Base-by-base conservation (phyloP, 768 basidiomycete species). In the Mycena amicta region DNA sequence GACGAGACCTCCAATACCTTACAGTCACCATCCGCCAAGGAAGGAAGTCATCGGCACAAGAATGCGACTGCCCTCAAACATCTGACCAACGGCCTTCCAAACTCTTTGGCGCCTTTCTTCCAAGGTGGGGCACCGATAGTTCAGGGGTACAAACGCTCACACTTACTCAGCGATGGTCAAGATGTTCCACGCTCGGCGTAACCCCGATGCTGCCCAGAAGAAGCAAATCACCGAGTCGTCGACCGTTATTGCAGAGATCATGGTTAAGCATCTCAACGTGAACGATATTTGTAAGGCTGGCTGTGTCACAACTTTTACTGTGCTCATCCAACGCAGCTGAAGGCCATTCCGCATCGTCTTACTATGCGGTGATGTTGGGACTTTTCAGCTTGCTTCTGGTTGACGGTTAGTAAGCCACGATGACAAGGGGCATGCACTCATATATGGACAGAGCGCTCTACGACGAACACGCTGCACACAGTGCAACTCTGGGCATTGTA, bases 11-110 rank as follows among this genome's bases (percentile, higher is more conserved):
- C 25, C 27, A 12, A 29, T 4, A 25, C 51, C 22, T 37, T 31
- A 12, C 29, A 46, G 8, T 37, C 31, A 18, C 23, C 47, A 15
- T 60, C 72, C 27, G 67, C 72, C 29, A 81, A 80, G 57, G 72
- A 74, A 29, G 80, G 79, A 49, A 75, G 74, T 12, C 74, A 83
- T 11, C 75, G 75, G 45, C 83, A 89, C 53, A 79, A 81, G 61
- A 95, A 95, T 69, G 86, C 86, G 12, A 82, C 83, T 68, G 87
- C 89, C 3, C 76, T 95, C 33, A 90, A 88, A 68, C 91, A 94
- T 65, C 75, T 95, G 40, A 86, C 90, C 1, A 86, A 87, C 60
- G 88, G 90, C 26, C 78, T 95, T 50, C 92, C 93, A 0, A 84
- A 80, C 31, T 80, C 86, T 2, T 73, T 95, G 56, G 83, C 86